Conservation (phyloP, 768 basidiomycete genomes). For the Xerocomellus amylosporus region DNA sequence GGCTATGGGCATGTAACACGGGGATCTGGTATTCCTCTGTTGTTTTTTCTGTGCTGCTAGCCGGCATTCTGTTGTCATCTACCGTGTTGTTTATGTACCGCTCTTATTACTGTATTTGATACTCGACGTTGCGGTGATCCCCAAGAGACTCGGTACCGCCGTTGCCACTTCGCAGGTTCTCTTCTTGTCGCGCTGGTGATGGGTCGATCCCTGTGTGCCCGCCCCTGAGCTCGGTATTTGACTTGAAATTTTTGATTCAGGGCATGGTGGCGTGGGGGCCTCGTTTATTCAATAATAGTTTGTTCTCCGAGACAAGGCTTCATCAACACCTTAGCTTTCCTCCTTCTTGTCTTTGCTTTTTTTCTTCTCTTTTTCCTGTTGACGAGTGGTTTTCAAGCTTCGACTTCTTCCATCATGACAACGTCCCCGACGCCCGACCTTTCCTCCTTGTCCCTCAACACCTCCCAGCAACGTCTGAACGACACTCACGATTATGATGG, state of each 20-base stretch:
- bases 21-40: background rate
- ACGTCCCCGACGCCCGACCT: conserved; percentile 76
- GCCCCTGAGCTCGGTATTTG: background rate
- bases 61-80: background rate
- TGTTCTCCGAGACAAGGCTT: conserved; percentile 11
- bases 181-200: background rate
- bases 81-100: background rate
- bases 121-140: background rate
- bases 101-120: conserved; percentile 4
- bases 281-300: conserved; percentile 16
- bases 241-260: conserved; percentile 15
- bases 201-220: no score
- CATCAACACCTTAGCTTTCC: conserved; percentile 18
- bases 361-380: conserved; percentile 28
- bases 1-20: conserved; percentile 25
- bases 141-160: background rate
- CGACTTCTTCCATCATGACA: conserved; percentile 57
- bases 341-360: conserved; percentile 30
- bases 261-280: conserved; percentile 35
- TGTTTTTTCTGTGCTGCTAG: background rate
- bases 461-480: conserved; percentile 77
- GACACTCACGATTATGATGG: conserved; percentile 84
- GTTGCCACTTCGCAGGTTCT: conserved; percentile 1
- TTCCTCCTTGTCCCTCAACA: conserved; percentile 69
- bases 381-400: conserved; percentile 30